These are phyloP conservation scores for Polytrichum formosum DNA, from an alignment of 225 moss, liverwort and hornwort genomes.

Conservation along the genomic window DNA sequence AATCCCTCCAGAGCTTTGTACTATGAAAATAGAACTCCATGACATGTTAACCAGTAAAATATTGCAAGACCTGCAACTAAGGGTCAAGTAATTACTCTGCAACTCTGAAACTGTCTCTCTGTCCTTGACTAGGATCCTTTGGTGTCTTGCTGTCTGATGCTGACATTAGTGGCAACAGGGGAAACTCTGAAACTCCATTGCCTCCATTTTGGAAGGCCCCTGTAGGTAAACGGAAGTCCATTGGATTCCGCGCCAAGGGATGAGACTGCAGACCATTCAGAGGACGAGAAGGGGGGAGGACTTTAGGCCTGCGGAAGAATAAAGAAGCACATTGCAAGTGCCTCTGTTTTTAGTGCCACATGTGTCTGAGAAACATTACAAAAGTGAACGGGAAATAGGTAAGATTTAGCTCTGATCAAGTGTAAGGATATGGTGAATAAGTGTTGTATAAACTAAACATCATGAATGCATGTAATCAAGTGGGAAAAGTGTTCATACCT, in stretches of 20 bases:
- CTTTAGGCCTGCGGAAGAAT: conserved; percentile 37
- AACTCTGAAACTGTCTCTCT: conserved; percentile 22
- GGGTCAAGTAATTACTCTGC: conserved; percentile 36
- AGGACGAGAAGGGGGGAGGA: conserved; percentile 34
- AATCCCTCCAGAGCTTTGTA: no score
- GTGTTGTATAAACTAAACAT: not conserved
- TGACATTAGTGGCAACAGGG: conserved; percentile 47
- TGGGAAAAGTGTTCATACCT: conserved; percentile 25
- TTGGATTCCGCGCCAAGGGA: conserved; percentile 57
- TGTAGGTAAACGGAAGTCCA: conserved; percentile 69
- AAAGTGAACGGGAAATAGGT: not conserved
- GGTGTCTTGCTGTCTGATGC: conserved; percentile 39
- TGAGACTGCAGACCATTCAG: conserved; percentile 28
- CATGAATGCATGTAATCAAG: not conserved
- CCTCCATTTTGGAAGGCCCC: conserved; percentile 28
- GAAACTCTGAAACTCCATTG: conserved; percentile 47
- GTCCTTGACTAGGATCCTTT: conserved; percentile 10
- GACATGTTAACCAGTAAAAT: no score
- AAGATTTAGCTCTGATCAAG: not conserved
- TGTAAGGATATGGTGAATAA: no score
- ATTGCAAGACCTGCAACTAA: no score
- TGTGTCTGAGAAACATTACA: not conserved
- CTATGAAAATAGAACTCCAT: no score
- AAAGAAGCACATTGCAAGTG: conserved; percentile 12
- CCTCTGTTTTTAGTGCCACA: not conserved